Evolutionary conservation across 2,329 filamentous ascomycete genomes (phyloP).

Genomic region (Alternaria ethzedia): DNA sequence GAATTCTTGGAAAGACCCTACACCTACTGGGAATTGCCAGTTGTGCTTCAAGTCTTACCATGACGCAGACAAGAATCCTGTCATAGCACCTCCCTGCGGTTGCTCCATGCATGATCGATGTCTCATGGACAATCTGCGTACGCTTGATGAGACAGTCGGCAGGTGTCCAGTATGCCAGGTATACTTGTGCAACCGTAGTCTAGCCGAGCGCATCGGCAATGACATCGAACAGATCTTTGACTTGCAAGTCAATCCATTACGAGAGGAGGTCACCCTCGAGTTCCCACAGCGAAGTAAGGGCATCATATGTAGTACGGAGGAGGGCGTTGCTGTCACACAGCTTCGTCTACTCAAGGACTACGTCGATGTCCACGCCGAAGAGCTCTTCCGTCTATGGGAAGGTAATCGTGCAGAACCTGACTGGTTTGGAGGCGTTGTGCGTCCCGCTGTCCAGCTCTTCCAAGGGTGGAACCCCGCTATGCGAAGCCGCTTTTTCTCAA

Average conservation of each 20-base stretch:
- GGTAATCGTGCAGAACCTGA: constrained; percentile 5
- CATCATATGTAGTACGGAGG: constrained; percentile 9
- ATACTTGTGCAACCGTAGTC: constrained; percentile 6
- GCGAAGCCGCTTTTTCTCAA: constrained; percentile 6
- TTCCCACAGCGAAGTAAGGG: constrained; percentile 8
- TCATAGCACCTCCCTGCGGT: background rate
- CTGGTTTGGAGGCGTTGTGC: constrained; percentile 8
- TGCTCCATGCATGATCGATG: constrained; percentile 7
- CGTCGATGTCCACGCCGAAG: constrained; percentile 14
- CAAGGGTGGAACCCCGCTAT: constrained; percentile 10
- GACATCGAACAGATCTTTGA: constrained; percentile 19
- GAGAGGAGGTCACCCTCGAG: constrained; percentile 1
- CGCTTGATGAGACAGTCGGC: constrained; percentile 1
- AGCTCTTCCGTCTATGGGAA: constrained; percentile 8
- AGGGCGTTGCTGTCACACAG: constrained; percentile 14
- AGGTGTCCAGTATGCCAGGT: constrained; percentile 12
- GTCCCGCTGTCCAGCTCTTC: constrained; percentile 10
- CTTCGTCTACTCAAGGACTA: constrained; percentile 20
- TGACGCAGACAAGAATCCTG: background rate
- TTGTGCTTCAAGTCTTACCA: constrained; percentile 3
- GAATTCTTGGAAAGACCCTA: background rate
- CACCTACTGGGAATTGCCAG: constrained; percentile 1
- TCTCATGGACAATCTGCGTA: constrained; percentile 2
- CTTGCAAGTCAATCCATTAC: background rate
- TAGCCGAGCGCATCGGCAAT: constrained; percentile 15